Base-by-base conservation (phyloP, 139 green algal species). In the Raphidocelis subcapitata region DNA sequence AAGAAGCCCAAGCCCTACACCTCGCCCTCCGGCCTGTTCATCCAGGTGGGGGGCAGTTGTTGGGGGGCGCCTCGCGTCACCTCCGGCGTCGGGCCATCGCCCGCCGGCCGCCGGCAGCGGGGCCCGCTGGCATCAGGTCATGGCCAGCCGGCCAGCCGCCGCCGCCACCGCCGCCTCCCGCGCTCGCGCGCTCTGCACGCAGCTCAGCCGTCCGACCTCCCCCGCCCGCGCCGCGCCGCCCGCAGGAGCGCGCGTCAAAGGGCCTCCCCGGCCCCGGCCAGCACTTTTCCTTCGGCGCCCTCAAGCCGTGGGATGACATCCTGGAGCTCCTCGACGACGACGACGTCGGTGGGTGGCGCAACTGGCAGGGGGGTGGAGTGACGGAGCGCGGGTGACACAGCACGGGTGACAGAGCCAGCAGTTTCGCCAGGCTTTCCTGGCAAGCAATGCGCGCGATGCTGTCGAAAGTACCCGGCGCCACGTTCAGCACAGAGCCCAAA, bases 181-280 rank as follows among this genome's bases (percentile, higher is more conserved):
- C 21, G 3, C 24, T 70, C 23, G 29, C 14, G 10, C 8, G 55
- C 55, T 62, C n/a, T 62, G 55, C 24, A 31, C 20, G 20, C 18
- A 20, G 60, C 60, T 44, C 65, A 23, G 10, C 28, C 26, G 55
- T 23, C 65, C 2, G 21, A 4, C 46, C 24, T 29, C 47, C 47
- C 29, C 32, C 20, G n/a, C 32, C 18, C 33, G 1, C 16, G 20
- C 12, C 46, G 23, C 12, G 20, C 14, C 5, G 5, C 66, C 23
- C 33, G 16, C 73, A 90, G 85, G 85, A 90, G 78, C 85, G 85
- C 16, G 85, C 82, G 1, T 87, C 80, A 23, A 88, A 88, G 79
- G 72, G 79, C 79, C 76, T 90, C 41, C 85, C 85, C 24, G 82
- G 79, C 29, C 82, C 85, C 23, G 85, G 85, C 0, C 85, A 90